A percentile compares a stretch with the other conserved stretches of the same genome.
Conservation (phyloP, 371 early-diverging fungal species). For the Cladochytrium tenue region DNA sequence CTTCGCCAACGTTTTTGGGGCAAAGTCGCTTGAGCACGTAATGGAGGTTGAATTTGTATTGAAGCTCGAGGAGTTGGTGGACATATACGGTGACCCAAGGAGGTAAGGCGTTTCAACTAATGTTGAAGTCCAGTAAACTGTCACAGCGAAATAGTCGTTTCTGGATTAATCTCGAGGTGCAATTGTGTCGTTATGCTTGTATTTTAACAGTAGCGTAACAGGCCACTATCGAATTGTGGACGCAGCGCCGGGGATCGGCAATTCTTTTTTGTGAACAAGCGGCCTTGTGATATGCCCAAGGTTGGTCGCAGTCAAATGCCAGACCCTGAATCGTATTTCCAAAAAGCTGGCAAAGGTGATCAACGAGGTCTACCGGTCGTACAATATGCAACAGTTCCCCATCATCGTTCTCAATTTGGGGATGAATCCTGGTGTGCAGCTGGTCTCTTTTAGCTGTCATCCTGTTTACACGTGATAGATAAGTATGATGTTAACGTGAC, state of each 20-base stretch:
- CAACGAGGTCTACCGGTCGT: constrained; percentile 78
- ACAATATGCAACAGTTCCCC: constrained; percentile 75
- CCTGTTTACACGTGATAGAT: constrained; percentile 12
- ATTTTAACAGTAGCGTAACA: too few relatives aligned
- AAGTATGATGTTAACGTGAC: constrained; percentile 86
- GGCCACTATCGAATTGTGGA: constrained; percentile 68
- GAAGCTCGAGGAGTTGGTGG: not conserved
- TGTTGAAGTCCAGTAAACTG: too few relatives aligned
- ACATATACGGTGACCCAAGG: not conserved
- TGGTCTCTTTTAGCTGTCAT: not conserved
- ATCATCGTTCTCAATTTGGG: constrained; percentile 71
- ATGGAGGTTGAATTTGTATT: constrained; percentile 40
- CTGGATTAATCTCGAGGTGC: too few relatives aligned
- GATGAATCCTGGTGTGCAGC: constrained; percentile 46
- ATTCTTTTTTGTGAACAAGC: constrained; percentile 82
- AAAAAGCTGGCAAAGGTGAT: constrained; percentile 56
- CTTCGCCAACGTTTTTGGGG: constrained; percentile 74
- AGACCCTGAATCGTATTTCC: not conserved
- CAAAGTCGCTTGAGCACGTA: constrained; percentile 59
- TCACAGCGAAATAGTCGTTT: too few relatives aligned
- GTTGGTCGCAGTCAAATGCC: constrained; percentile 28
- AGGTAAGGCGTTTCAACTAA: too few relatives aligned
- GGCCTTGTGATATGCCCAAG: constrained; percentile 84
- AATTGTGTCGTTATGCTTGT: too few relatives aligned
- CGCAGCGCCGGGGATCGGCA: constrained; percentile 80